Evolutionary conservation across 257 asterid species (phyloP), one percentile per base, ranked within the genome.

Genomic region (Coffea canephora): DNA sequence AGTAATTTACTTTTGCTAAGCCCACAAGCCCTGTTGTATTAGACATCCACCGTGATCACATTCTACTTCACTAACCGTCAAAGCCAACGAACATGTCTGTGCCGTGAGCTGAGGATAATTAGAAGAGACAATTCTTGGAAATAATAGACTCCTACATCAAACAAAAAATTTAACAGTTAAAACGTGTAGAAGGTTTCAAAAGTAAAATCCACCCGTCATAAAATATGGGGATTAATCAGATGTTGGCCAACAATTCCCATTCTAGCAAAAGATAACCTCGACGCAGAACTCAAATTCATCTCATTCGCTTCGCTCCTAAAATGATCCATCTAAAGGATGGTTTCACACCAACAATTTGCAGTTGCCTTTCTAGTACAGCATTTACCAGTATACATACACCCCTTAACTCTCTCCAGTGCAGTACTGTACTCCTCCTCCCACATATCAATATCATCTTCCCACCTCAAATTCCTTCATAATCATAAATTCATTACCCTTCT

Each of bases 381-480:
- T 9, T 6, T 0, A 46, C 43, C 15, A 16, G 21, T 54, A 54
- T 54, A 54, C 3, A 54, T 15, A 16, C 61, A 54, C 61, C 61
- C 15, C 61, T 54, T 15, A 3, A 14, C 23, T 16, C 21, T 15
- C 5, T 16, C 61, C 18, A 15, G 57, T 31, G 31, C 31, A 31
- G 31, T 31, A 31, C 31, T 31, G 31, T 54, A 54, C 23, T 54
- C 61, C 23, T 13, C 5, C 59, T 31, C 31, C 31, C 31, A 31
- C 31, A 31, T 31, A 31, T 31, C 13, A 3, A 52, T 52, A 54
- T 54, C 61, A 54, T 15, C 61, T 15, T 16, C 41, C 69, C 46
- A 27, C 52, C 79, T 76, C 74, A 74, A 50, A 74, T 54, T 19
- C 76, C 21, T 77, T 74, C 79, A 75, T 77, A 39, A 4, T 39